Evolutionary conservation across 2,329 filamentous ascomycete genomes (phyloP).

Genomic region (Fusarium subtropicale): DNA sequence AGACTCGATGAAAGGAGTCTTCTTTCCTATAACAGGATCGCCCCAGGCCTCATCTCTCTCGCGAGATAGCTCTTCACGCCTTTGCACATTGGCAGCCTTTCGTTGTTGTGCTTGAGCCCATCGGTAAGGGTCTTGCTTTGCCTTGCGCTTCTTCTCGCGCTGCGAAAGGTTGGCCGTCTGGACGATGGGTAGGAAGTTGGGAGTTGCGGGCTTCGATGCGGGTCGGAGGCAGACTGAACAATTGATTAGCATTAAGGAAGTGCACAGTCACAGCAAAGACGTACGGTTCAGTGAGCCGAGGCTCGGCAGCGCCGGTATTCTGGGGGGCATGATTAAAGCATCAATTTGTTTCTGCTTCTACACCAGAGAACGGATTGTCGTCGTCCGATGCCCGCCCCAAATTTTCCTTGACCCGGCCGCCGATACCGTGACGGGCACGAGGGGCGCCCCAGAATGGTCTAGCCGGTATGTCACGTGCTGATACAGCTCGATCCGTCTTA

Average conservation of each 20-base stretch:
- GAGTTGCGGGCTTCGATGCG: slow-evolving; percentile 58
- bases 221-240: slow-evolving; percentile 70
- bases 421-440: slow-evolving; percentile 16
- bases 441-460: slow-evolving; percentile 27
- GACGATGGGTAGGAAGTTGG: slow-evolving; percentile 67
- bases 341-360: slow-evolving; percentile 42
- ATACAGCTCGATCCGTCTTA: background rate
- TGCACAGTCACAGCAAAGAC: slow-evolving; percentile 36
- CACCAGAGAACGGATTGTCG: slow-evolving; percentile 39
- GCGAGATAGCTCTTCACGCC: slow-evolving; percentile 75
- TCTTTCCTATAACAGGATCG: slow-evolving; percentile 80
- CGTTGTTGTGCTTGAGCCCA: slow-evolving; percentile 84
- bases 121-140: slow-evolving; percentile 83
- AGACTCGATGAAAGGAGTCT: slow-evolving; percentile 86
- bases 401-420: slow-evolving; percentile 50
- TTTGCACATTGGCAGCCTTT: slow-evolving; percentile 83
- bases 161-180: slow-evolving; percentile 73
- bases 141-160: slow-evolving; percentile 72
- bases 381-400: slow-evolving; percentile 46
- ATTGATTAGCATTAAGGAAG: slow-evolving; percentile 44
- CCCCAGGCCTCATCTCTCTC: slow-evolving; percentile 75
- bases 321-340: slow-evolving; percentile 71
- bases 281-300: slow-evolving; percentile 71
- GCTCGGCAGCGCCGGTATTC: slow-evolving; percentile 70
- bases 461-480: slow-evolving; percentile 50